Evolutionary conservation across 2,329 filamentous ascomycete genomes (phyloP).

Genomic region (Fusarium burgessii): DNA sequence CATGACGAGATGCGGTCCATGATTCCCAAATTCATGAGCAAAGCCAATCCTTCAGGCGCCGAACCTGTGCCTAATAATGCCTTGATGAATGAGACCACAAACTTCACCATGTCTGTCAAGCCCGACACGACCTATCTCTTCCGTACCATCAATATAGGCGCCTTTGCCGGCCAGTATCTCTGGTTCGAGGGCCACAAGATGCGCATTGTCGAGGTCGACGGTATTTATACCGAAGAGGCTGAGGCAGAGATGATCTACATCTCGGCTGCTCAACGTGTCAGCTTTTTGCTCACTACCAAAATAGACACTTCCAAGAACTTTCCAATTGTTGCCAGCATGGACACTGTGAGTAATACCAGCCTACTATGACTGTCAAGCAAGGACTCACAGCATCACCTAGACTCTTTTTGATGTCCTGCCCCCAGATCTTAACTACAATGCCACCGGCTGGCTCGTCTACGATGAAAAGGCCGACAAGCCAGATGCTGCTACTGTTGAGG

Average conservation of each 20-base stretch:
- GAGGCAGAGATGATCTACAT: slow-evolving; percentile 75
- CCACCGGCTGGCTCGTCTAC: slow-evolving; percentile 73
- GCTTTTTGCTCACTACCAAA: slow-evolving; percentile 72
- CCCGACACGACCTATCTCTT: slow-evolving; percentile 80
- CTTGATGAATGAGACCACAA: slow-evolving; percentile 77
- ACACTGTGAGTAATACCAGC: slow-evolving; percentile 62
- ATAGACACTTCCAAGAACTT: slow-evolving; percentile 73
- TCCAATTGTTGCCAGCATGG: slow-evolving; percentile 77
- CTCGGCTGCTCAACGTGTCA: slow-evolving; percentile 74
- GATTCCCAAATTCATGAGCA: slow-evolving; percentile 62
- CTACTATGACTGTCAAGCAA: neutral
- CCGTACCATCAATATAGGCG: slow-evolving; percentile 78
- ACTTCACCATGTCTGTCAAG: slow-evolving; percentile 68
- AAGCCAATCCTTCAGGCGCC: slow-evolving; percentile 67
- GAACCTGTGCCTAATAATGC: slow-evolving; percentile 76
- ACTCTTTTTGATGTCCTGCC: slow-evolving; percentile 77
- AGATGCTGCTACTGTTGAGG: slow-evolving; percentile 66
- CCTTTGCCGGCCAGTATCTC: slow-evolving; percentile 75
- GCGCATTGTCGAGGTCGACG: slow-evolving; percentile 79
- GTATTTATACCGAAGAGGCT: slow-evolving; percentile 72
- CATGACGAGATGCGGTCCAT: slow-evolving; percentile 67
- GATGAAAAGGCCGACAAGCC: slow-evolving; percentile 60
- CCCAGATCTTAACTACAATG: slow-evolving; percentile 73
- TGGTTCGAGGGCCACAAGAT: slow-evolving; percentile 77
- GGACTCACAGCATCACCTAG: slow-evolving; percentile 49